These are phyloP conservation scores for Pseudocercospora musae DNA, from an alignment of 2,329 filamentous ascomycete species.

Conservation along the genomic window DNA sequence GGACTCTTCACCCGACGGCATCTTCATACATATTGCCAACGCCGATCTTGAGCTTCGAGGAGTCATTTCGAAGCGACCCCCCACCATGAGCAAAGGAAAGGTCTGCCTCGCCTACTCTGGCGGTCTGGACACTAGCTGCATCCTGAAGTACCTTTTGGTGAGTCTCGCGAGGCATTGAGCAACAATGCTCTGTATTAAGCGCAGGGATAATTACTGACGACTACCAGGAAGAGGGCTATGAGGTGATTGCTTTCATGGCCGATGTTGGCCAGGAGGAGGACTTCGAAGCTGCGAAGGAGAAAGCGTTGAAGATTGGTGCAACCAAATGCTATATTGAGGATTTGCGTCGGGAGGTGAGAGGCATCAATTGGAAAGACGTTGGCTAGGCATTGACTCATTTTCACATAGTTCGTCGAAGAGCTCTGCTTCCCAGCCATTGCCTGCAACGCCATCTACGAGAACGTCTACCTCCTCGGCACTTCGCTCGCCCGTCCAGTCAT, in stretches of 20 bases:
- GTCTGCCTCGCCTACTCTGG: constrained; percentile 53
- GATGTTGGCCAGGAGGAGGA: constrained; percentile 64
- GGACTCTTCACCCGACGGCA: background rate
- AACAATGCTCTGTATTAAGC: background rate
- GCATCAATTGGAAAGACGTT: background rate
- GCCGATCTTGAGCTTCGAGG: constrained; percentile 1
- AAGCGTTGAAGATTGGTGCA: constrained; percentile 68
- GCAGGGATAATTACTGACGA: background rate
- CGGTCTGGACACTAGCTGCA: constrained; percentile 59
- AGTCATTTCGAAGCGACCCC: constrained; percentile 2
- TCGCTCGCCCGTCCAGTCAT: constrained; percentile 67
- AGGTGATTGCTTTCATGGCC: constrained; percentile 67
- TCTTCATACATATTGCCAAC: constrained; percentile 3
- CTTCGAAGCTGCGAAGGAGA: constrained; percentile 68
- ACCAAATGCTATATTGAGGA: constrained; percentile 62
- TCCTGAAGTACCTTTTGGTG: constrained; percentile 45
- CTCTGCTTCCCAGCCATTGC: constrained; percentile 77
- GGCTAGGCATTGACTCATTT: background rate
- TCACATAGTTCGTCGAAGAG: constrained; percentile 66
- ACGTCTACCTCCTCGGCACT: constrained; percentile 57
- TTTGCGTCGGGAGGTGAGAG: constrained; percentile 52
- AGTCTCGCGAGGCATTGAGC: constrained; percentile 30
- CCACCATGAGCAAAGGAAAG: constrained; percentile 32
- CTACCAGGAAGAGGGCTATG: constrained; percentile 51
- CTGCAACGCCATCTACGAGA: constrained; percentile 61